A percentile compares a stretch with the other conserved stretches of the same genome.
Conservation (phyloP, 1,284 basidiomycete genomes). For the Cutaneotrichosporon curvatum region DNA sequence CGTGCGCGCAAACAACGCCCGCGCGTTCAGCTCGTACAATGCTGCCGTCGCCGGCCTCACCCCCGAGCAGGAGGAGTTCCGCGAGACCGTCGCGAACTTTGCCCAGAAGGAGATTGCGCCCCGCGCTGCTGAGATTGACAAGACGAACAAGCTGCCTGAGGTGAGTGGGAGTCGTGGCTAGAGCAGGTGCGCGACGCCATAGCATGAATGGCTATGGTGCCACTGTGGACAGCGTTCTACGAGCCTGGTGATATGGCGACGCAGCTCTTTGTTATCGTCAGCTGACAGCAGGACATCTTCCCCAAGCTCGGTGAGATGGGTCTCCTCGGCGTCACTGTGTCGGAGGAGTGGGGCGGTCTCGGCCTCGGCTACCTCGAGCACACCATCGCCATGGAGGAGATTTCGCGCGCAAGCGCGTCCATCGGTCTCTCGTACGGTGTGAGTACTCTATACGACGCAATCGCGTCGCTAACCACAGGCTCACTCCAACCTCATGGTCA, state of each 20-base stretch:
- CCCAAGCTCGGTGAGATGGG: conserved; percentile 79
- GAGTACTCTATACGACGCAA: conserved; percentile 8
- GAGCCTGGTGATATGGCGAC: too few species aligned
- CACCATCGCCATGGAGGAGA: conserved; percentile 84
- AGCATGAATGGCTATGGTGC: background rate
- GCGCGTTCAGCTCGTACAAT: conserved; percentile 55
- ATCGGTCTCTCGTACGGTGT: conserved; percentile 82
- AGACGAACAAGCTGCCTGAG: conserved; percentile 65
- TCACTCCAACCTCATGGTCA: conserved; percentile 81
- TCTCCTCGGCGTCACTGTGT: conserved; percentile 66
- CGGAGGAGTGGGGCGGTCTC: conserved; percentile 69
- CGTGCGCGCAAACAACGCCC: background rate
- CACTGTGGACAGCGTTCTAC: background rate
- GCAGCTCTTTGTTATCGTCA: too few species aligned
- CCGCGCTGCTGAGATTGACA: conserved; percentile 74
- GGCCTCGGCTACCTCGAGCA: conserved; percentile 79
- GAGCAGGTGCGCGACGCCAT: conserved; percentile 48
- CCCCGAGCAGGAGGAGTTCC: conserved; percentile 79
- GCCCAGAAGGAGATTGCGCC: conserved; percentile 73
- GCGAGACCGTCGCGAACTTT: conserved; percentile 67
- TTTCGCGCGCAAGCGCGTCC: conserved; percentile 81
- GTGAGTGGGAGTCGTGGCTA: background rate
- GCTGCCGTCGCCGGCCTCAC: conserved; percentile 69
- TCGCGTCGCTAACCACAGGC: conserved; percentile 49
- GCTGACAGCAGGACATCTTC: conserved; percentile 64